Evolutionary conservation across 2,329 filamentous ascomycete genomes (phyloP).

Genomic region (Monosporascus sp.): DNA sequence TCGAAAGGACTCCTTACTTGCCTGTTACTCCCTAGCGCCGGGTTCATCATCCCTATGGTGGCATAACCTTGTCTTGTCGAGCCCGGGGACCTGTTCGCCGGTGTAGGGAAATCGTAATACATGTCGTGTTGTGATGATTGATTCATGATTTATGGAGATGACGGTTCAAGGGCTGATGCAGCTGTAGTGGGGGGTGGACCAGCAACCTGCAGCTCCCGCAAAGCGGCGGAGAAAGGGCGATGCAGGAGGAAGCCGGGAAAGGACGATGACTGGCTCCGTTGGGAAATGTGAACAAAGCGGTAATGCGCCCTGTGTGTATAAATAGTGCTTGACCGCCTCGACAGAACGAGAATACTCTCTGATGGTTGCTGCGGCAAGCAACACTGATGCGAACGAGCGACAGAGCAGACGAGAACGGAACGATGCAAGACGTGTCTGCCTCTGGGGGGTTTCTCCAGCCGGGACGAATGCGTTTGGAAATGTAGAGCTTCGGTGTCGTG

Average conservation of each 20-base stretch:
- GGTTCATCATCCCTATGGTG: conserved; percentile 57
- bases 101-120: conserved; percentile 65
- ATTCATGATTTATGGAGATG: conserved; percentile 34
- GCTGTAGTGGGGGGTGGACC: conserved; percentile 22
- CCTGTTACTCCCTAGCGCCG: conserved; percentile 45
- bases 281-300: not conserved
- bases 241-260: not conserved
- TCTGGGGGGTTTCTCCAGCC: not conserved
- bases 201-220: conserved; percentile 26
- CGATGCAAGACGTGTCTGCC: too few species aligned
- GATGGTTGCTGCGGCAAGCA: not conserved
- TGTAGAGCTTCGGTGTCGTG: not conserved
- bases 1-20: conserved; percentile 77
- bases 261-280: not conserved
- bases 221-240: conserved; percentile 10
- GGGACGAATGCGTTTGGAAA: not conserved
- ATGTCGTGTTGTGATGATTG: conserved; percentile 55
- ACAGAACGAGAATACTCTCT: not conserved
- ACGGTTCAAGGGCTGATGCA: conserved; percentile 17
- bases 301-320: not conserved
- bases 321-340: not conserved
- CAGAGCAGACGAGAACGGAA: not conserved
- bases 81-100: conserved; percentile 66
- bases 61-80: conserved; percentile 59
- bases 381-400: not conserved